These are phyloP conservation scores for Pseudogymnoascus sp. DNA, from an alignment of 2,329 filamentous ascomycete genomes.

Conservation along the genomic window DNA sequence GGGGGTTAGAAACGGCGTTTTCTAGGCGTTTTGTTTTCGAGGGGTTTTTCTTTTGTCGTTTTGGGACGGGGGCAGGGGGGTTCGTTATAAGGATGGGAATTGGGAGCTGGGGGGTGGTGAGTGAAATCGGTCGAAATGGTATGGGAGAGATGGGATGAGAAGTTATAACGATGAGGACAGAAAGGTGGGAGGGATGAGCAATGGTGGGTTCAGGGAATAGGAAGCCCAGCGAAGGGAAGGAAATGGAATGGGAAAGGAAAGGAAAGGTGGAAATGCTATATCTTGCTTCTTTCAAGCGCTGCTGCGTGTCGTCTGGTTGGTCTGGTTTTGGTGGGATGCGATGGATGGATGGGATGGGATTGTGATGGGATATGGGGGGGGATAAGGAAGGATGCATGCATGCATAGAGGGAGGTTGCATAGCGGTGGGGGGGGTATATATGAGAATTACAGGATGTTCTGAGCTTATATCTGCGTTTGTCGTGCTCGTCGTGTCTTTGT, in stretches of 20 bases:
- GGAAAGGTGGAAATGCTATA: not conserved
- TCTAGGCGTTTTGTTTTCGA: not conserved
- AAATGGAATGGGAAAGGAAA: not conserved
- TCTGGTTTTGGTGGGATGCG: not conserved
- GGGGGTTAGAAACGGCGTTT: not conserved
- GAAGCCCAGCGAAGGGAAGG: no score
- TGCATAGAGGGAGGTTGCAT: not conserved
- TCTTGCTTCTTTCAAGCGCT: not conserved
- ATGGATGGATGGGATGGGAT: not conserved
- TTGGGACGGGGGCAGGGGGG: not conserved
- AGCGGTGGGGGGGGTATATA: not conserved
- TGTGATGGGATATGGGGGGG: no score
- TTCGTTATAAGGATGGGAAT: not conserved
- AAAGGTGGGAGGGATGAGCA: not conserved
- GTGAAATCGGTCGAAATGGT: not conserved
- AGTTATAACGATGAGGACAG: not conserved
- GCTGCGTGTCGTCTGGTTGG: not conserved
- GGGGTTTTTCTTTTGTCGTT: not conserved
- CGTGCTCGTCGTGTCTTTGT: no score
- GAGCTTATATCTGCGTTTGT: not conserved
- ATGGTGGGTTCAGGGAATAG: no score
- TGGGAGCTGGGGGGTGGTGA: no score
- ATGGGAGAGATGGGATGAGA: not conserved
- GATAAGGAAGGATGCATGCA: not conserved
- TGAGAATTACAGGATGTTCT: not conserved